Conservation (phyloP, 148 eudicot species). For the Polygonum maritimum region DNA sequence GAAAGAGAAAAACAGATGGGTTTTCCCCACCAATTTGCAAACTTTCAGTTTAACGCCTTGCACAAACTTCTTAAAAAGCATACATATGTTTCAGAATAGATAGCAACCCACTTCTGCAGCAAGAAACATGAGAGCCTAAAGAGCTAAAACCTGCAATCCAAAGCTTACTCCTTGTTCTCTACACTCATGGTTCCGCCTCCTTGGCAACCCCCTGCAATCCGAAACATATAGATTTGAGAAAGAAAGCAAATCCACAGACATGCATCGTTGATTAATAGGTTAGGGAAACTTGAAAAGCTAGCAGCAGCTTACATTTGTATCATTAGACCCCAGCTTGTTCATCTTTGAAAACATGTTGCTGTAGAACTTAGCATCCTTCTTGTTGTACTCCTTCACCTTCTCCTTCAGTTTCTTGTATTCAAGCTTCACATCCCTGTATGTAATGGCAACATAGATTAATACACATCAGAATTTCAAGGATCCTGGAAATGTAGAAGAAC, state of each 20-base stretch:
- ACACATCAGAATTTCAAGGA: neutral
- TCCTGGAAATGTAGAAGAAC: neutral
- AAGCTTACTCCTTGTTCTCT: conserved; percentile 13
- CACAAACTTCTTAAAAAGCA: neutral
- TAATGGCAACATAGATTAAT: neutral
- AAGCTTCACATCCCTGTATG: conserved; percentile 81
- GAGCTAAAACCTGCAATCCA: neutral
- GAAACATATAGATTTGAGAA: neutral
- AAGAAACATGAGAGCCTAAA: neutral
- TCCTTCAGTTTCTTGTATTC: conserved; percentile 77
- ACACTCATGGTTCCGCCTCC: conserved; percentile 12
- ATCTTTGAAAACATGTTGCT: conserved; percentile 85
- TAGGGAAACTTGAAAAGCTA: neutral
- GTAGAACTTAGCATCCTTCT: conserved; percentile 85
- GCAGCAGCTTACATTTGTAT: conserved; percentile 24
- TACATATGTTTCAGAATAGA: neutral
- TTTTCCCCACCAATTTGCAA: neutral
- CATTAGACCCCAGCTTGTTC: conserved; percentile 29
- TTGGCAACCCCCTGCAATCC: conserved; percentile 17
- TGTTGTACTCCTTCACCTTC: conserved; percentile 75
- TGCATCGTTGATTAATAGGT: no score
- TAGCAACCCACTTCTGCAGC: neutral
- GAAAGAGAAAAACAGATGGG: neutral
- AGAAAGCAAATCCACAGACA: neutral
- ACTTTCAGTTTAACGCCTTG: neutral